Evolutionary conservation across 139 green algal genomes (phyloP), one percentile per base, ranked within the genome.

Genomic region (Chlamydomonas incerta): DNA sequence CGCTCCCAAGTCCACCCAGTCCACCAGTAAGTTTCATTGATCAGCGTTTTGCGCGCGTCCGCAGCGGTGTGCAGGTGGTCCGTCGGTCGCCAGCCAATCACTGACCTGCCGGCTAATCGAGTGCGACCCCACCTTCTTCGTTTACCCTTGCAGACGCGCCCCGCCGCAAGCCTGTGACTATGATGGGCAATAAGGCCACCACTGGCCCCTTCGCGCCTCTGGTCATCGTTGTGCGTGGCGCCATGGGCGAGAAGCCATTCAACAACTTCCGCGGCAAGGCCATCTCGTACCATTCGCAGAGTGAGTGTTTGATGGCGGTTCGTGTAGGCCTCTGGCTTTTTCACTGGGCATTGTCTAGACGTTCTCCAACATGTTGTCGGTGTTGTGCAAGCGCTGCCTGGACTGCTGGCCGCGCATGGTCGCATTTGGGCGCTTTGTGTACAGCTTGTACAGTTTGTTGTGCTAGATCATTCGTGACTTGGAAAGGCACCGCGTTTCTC

Each of bases 211-310:
- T 99, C 90, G 93, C 97, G 4, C 97, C 97, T 0, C 74, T 99
- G 13, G 97, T 99, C 20, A 60, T 92, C 0, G 84, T 99, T 11
- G 89, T 93, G 1, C 89, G 96, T 57, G 93, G 96, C 62, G 82
- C 93, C 0, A 92, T 99, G 29, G 98, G 98, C n/a, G 90, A 95
- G 60, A 99, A 99, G 89, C 86, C 96, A 31, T 99, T 99, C 90
- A 99, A 99, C 93, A 91, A 99, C 90, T 81, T 99, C 0, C 89
- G 98, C 35, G 98, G 98, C 41, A 99, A 99, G 92, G 96, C 90
- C 67, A 99, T 99, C 83, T 97, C 97, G 0, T 86, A 99, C 55
- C 98, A 99, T 89, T 99, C 97, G 20, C 97, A 99, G 91, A 93
- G 96, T 98, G 72, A 87, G 89, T 73, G 11, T 8, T 14, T n/a